Conservation (phyloP, 768 basidiomycete genomes). For the Mycena vulgaris region DNA sequence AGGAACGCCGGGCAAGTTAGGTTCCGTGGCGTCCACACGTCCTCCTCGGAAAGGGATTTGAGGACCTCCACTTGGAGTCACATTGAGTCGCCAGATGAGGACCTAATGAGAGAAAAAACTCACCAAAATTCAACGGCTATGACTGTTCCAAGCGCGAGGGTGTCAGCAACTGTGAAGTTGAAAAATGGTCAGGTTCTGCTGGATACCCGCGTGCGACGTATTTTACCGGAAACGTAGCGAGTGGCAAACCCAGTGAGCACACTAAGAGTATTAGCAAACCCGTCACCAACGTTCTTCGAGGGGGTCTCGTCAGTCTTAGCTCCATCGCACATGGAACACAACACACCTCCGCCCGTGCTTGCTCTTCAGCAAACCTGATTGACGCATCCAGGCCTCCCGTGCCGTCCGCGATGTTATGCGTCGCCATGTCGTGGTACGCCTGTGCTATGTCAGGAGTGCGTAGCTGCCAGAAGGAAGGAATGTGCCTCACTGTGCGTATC, state of each 20-base stretch:
- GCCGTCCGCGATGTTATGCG: conserved; percentile 42
- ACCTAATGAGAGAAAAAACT: conserved; percentile 14
- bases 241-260: conserved; percentile 11
- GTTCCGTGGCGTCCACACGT: conserved; percentile 25
- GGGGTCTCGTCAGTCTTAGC: conserved; percentile 13
- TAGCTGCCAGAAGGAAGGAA: conserved; percentile 13
- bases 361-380: conserved; percentile 40
- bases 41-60: conserved; percentile 28
- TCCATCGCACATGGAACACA: conserved; percentile 16
- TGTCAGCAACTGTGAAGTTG: conserved; percentile 14
- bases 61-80: conserved; percentile 25
- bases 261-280: conserved; percentile 12
- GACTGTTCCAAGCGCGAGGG: conserved; percentile 21
- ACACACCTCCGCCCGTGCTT: conserved; percentile 23
- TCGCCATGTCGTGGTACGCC: conserved; percentile 47
- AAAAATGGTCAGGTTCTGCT: conserved; percentile 13
- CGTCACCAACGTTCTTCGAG: conserved; percentile 26
- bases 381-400: conserved; percentile 48
- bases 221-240: conserved; percentile 10
- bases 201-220: conserved; percentile 3
- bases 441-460: conserved; percentile 13
- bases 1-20: conserved; percentile 19
- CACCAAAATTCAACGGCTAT: conserved; percentile 27
- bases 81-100: conserved; percentile 11
- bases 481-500: conserved; percentile 22